Percentiles rank a stretch among this genome's conserved stretches.
These are phyloP conservation scores for Globisporangium radiosum DNA, from an alignment of 352 stramenopile genomes.

Conservation along the genomic window DNA sequence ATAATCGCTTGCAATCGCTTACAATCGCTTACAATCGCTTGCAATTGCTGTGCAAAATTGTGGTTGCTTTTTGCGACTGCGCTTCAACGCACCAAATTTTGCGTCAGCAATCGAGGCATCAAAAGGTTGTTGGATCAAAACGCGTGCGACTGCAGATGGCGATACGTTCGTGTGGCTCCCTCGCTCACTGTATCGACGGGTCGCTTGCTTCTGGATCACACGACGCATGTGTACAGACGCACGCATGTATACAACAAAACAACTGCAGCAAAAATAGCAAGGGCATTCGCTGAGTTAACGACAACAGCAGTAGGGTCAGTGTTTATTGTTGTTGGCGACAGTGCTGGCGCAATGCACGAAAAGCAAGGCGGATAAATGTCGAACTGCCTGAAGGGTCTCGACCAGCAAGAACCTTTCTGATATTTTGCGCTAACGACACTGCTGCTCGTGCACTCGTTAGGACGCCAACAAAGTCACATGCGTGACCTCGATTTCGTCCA, in stretches of 20 bases:
- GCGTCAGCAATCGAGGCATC: too few species aligned
- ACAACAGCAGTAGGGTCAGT: too few species aligned
- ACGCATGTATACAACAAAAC: slow-evolving; percentile 1
- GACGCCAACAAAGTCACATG: background rate
- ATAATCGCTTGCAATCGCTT: too few species aligned
- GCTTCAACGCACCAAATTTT: slow-evolving; percentile 1
- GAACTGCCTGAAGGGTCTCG: slow-evolving; percentile 12
- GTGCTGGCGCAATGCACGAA: background rate
- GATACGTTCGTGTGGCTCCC: background rate
- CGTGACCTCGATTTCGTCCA: slow-evolving; percentile 6
- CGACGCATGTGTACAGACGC: background rate
- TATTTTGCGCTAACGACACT: slow-evolving; percentile 3
- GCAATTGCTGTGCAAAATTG: too few species aligned
- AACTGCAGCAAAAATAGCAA: background rate
- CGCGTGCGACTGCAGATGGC: too few species aligned
- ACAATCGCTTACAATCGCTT: too few species aligned
- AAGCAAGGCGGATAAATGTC: slow-evolving; percentile 1
- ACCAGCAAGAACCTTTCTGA: slow-evolving; percentile 12
- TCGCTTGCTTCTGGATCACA: background rate
- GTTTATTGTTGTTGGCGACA: background rate
- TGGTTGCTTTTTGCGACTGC: background rate
- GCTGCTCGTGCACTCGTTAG: too few species aligned
- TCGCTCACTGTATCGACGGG: background rate
- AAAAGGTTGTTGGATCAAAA: too few species aligned
- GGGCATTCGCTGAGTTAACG: too few species aligned